phyloP scores from a whole-genome alignment of 1,284 basidiomycete species.

The Moesziomyces sp. region DNA sequence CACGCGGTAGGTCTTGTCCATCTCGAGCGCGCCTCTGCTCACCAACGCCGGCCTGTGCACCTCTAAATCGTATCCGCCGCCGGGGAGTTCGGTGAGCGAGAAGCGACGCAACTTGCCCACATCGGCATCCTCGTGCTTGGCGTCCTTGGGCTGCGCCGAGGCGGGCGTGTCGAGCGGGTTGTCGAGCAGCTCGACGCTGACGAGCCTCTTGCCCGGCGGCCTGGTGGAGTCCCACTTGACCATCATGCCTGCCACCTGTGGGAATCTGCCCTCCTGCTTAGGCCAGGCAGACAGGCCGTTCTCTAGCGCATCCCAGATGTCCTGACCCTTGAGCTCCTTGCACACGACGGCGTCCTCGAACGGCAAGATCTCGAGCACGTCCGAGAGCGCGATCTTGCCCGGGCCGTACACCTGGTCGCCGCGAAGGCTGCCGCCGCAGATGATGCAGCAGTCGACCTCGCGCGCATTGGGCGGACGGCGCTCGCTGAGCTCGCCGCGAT shows the following conservation, averaged over 20 bases:
- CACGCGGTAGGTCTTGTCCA: slow-evolving; percentile 74
- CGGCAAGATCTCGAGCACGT: slow-evolving; percentile 86
- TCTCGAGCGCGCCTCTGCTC: slow-evolving; percentile 41
- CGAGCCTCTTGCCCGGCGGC: slow-evolving; percentile 48
- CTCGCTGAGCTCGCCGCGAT: slow-evolving; percentile 69
- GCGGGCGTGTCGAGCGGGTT: slow-evolving; percentile 34
- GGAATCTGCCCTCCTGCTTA: slow-evolving; percentile 92
- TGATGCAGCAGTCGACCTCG: slow-evolving; percentile 53
- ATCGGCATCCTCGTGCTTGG: slow-evolving; percentile 4
- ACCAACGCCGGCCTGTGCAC: slow-evolving; percentile 43
- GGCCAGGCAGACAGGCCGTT: slow-evolving; percentile 82
- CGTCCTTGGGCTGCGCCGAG: slow-evolving; percentile 1
- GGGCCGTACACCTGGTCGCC: slow-evolving; percentile 84
- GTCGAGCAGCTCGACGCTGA: slow-evolving; percentile 54
- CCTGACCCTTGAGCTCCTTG: slow-evolving; percentile 81
- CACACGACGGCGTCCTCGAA: slow-evolving; percentile 86
- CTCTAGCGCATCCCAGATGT: slow-evolving; percentile 85
- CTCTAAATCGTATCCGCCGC: slow-evolving; percentile 39
- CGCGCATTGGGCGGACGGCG: slow-evolving; percentile 17
- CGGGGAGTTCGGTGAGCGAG: slow-evolving; percentile 30
- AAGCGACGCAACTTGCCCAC: slow-evolving; percentile 29
- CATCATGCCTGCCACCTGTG: slow-evolving; percentile 84
- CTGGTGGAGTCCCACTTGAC: slow-evolving; percentile 86
- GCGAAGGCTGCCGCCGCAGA: slow-evolving; percentile 77
- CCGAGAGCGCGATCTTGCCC: slow-evolving; percentile 80